phyloP scores from a whole-genome alignment of 495 filamentous ascomycete species.

The Penicillium cataractarum region DNA sequence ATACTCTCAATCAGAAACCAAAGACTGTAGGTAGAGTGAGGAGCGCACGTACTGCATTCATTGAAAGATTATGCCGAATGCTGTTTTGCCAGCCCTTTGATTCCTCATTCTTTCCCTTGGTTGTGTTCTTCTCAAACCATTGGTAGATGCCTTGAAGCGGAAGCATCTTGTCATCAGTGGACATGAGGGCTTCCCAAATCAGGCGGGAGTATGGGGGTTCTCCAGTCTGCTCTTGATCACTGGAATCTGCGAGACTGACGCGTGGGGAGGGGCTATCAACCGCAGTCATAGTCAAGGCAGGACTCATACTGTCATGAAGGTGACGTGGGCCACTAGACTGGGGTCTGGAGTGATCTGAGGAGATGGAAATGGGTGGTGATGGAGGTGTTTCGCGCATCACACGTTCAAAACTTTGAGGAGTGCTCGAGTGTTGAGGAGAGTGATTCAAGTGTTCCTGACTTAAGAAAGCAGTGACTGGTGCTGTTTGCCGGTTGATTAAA shows the following conservation, averaged over 20 bases:
- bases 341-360: slow-evolving; percentile 30
- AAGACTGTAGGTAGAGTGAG: neutral
- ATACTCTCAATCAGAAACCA: neutral
- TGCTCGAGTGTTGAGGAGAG: neutral
- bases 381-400: slow-evolving; percentile 15
- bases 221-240: slow-evolving; percentile 39
- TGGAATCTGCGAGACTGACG: slow-evolving; percentile 22
- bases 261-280: slow-evolving; percentile 22
- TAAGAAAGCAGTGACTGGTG: neutral
- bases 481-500: neutral
- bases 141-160: slow-evolving; percentile 84
- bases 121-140: slow-evolving; percentile 85
- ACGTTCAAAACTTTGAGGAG: neutral
- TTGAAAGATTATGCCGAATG: slow-evolving; percentile 94
- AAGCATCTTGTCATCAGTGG: slow-evolving; percentile 65
- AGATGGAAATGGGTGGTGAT: slow-evolving; percentile 29
- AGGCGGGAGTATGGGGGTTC: slow-evolving; percentile 81
- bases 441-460: neutral
- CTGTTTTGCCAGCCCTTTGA: slow-evolving; percentile 94
- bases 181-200: slow-evolving; percentile 75
- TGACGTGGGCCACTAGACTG: no score
- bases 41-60: slow-evolving; percentile 78
- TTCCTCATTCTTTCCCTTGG: slow-evolving; percentile 65
- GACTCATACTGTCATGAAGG: slow-evolving; percentile 14
- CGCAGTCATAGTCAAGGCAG: slow-evolving; percentile 10